Percentiles rank a stretch among this genome's conserved stretches.
phyloP scores from a whole-genome alignment of 495 filamentous ascomycete species.

The Oidiodendron maius region DNA sequence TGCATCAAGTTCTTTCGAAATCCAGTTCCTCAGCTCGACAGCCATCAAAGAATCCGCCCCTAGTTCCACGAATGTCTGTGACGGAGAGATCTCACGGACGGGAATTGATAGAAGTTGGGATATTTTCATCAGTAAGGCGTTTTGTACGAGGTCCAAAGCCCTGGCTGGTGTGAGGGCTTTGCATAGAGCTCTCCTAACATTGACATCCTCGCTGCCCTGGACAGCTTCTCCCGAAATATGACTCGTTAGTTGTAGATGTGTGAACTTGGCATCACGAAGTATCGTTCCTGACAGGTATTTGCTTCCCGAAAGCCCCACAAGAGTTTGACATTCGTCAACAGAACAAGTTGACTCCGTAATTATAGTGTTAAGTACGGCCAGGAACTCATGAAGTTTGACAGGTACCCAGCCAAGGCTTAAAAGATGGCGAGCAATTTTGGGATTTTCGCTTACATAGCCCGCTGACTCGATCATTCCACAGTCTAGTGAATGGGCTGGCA shows the following conservation, averaged over 20 bases:
- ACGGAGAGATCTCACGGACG: too few relatives aligned
- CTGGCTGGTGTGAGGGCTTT: too few relatives aligned
- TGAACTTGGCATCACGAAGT: too few relatives aligned
- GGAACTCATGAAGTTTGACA: not conserved
- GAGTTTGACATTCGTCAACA: not conserved
- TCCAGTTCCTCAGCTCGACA: constrained; percentile 53
- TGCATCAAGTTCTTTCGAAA: constrained; percentile 34
- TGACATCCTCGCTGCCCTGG: too few relatives aligned
- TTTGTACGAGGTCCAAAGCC: too few relatives aligned
- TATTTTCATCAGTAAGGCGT: too few relatives aligned
- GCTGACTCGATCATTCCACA: not conserved
- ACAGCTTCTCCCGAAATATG: too few relatives aligned
- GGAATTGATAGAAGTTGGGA: too few relatives aligned
- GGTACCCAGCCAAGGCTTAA: not conserved
- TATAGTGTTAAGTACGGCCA: not conserved
- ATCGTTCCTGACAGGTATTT: too few relatives aligned
- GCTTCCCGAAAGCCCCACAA: not conserved
- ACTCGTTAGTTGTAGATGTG: too few relatives aligned
- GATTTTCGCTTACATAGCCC: not conserved
- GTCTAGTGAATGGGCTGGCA: not conserved
- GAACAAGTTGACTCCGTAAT: not conserved
- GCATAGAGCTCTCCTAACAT: too few relatives aligned
- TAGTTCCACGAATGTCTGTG: too few relatives aligned
- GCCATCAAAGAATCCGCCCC: constrained; percentile 51
- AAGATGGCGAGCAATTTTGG: not conserved